These are phyloP conservation scores for Pseudogymnoascus sp. DNA, from an alignment of 2,329 filamentous ascomycete species.

Conservation along the genomic window DNA sequence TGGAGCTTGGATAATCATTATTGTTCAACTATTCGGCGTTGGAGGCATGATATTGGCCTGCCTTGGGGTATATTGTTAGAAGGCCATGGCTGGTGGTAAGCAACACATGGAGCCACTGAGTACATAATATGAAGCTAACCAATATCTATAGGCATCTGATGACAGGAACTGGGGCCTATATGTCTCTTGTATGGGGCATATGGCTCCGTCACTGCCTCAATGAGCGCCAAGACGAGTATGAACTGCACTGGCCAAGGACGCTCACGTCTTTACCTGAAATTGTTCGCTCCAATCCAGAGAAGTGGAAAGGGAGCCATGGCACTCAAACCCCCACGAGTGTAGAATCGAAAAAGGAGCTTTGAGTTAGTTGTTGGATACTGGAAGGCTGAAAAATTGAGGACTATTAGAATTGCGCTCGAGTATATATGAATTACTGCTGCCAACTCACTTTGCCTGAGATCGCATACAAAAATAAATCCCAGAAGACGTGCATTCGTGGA, in stretches of 20 bases:
- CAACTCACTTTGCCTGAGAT: not conserved
- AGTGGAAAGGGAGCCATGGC: not conserved
- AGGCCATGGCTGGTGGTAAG: conserved; percentile 66
- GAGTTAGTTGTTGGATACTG: not conserved
- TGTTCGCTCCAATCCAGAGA: conserved; percentile 12
- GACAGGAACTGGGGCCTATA: conserved; percentile 64
- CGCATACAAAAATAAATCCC: not conserved
- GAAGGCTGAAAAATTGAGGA: not conserved
- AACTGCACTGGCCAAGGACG: conserved; percentile 54
- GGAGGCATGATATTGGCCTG: conserved; percentile 56
- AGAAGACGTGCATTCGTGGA: not conserved
- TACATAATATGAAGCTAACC: not conserved
- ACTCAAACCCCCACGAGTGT: not conserved
- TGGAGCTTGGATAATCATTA: conserved; percentile 62
- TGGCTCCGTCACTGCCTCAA: conserved; percentile 66
- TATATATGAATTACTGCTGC: not conserved
- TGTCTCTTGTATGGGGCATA: conserved; percentile 65
- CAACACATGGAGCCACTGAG: conserved; percentile 10
- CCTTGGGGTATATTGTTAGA: conserved; percentile 68
- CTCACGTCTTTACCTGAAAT: conserved; percentile 39
- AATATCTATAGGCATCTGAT: conserved; percentile 51
- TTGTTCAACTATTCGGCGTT: conserved; percentile 50
- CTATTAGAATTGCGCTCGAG: not conserved
- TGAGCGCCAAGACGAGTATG: conserved; percentile 57
- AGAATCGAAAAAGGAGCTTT: not conserved